Base-by-base conservation (phyloP, 768 basidiomycete species). In the Rhodotorula taiwanensis region DNA sequence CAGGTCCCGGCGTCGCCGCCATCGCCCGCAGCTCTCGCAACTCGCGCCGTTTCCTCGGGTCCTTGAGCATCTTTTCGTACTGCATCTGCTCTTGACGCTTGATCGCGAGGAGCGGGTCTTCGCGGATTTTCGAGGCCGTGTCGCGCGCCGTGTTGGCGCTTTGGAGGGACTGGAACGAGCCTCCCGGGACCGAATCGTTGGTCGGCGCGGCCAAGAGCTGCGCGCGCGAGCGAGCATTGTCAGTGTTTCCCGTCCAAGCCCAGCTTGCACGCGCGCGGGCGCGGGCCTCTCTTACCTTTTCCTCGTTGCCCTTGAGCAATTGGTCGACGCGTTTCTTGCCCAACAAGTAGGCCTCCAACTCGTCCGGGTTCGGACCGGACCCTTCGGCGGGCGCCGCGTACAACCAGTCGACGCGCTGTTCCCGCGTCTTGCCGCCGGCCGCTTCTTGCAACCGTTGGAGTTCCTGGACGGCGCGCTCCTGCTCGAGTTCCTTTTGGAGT, bases 261-360 rank as follows among this genome's bases (percentile, higher is more conserved):
- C 23, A 27, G 10, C 10, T n/a, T n/a, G n/a, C n/a, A n/a, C n/a
- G n/a, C n/a, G n/a, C 65, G 39, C 42, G 43, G 13, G 39, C 25
- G 85, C 86, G 27, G 21, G n/a, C 50, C 44, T 34, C 16, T 33
- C 11, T 55, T 30, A 75, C 74, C 82, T 89, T 92, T 70, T 87
- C 86, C 72, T 98, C 93, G 72, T 90, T 88, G 31, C 84, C 91
- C 30, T 84, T 89, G 70, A 99, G 76, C 34, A 95, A 88, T 78
- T 97, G 92, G 76, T 99, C 95, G 3, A 99, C 94, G 64, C 95
- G 79, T 78, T 93, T 95, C 83, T 97, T 98, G 30, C 95, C 95
- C 34, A 99, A 81, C 2, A 99, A 78, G 75, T 99, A 99, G 71
- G 93, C 91, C 78, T 99, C 95, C 70, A 98, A 76, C 66, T 98